Evolutionary conservation across 306 rosid genomes (phyloP).

Genomic region (Acmispon strigosus): DNA sequence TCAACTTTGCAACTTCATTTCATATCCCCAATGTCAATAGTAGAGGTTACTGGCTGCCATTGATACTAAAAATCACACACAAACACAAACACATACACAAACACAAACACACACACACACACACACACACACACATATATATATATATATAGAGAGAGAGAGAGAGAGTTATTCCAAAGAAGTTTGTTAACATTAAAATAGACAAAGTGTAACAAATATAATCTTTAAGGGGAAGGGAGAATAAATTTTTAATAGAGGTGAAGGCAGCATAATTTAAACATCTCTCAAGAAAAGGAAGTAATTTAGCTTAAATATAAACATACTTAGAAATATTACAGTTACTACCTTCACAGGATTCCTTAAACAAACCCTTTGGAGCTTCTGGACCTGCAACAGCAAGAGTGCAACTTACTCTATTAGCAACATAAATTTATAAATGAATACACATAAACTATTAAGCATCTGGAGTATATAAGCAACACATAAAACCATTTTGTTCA

Average conservation of each 20-base stretch:
- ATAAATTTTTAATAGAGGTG: background rate
- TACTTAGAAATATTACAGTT: background rate
- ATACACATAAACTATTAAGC: background rate
- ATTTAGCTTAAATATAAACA: no score
- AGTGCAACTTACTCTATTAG: conserved; percentile 20
- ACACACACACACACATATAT: no score
- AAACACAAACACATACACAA: no score
- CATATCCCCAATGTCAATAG: background rate
- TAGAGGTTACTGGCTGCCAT: background rate
- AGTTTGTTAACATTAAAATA: background rate
- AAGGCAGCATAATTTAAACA: no score
- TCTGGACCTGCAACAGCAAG: conserved; percentile 56
- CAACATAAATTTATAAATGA: background rate
- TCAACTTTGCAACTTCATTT: background rate
- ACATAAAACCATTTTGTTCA: background rate
- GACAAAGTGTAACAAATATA: background rate
- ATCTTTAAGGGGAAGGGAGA: background rate
- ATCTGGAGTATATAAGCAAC: background rate
- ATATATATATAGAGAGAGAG: no score
- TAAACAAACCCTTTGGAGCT: conserved; percentile 87
- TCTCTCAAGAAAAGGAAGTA: background rate
- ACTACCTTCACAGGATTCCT: conserved; percentile 94
- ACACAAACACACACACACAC: no score
- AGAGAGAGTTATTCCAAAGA: background rate
- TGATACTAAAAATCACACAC: background rate